Evolutionary conservation across 345 rosid genomes (phyloP).

Genomic region (Limnanthes douglasii): DNA sequence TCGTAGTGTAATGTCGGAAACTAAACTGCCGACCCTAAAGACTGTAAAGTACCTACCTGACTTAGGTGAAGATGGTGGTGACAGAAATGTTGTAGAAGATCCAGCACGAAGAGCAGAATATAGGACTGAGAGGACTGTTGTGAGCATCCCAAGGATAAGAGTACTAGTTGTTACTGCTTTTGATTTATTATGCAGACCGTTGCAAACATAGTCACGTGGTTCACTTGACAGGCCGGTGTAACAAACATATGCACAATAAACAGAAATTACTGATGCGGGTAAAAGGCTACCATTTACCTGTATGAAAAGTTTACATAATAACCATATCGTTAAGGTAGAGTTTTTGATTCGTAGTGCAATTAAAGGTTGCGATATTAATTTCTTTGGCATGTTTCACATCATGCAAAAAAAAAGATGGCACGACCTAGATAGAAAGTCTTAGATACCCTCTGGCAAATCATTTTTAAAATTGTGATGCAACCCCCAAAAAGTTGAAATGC

Average conservation of each 20-base stretch:
- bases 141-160: conserved; percentile 80
- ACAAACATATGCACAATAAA: conserved; percentile 92
- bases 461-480: too few species aligned
- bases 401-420: too few species aligned
- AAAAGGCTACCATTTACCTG: conserved; percentile 95
- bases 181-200: conserved; percentile 70
- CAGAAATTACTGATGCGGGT: conserved; percentile 86
- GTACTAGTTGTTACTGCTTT: conserved; percentile 67
- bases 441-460: too few species aligned
- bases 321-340: neutral
- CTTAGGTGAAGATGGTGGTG: conserved; percentile 87
- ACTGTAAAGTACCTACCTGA: conserved; percentile 49
- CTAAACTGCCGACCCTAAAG: too few species aligned
- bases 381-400: too few species aligned
- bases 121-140: conserved; percentile 74
- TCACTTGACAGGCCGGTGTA: conserved; percentile 94
- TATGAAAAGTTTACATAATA: neutral
- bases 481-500: too few species aligned
- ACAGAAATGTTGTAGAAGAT: conserved; percentile 70
- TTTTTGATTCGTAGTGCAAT: too few species aligned
- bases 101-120: conserved; percentile 96
- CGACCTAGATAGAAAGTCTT: too few species aligned
- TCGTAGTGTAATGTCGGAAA: too few species aligned
- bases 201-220: conserved; percentile 84
- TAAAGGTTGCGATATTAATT: too few species aligned